Percentiles rank a stretch among this genome's conserved stretches.
These are phyloP conservation scores for Thalassiosira delicatula DNA, from an alignment of 352 stramenopile species.

Conservation along the genomic window DNA sequence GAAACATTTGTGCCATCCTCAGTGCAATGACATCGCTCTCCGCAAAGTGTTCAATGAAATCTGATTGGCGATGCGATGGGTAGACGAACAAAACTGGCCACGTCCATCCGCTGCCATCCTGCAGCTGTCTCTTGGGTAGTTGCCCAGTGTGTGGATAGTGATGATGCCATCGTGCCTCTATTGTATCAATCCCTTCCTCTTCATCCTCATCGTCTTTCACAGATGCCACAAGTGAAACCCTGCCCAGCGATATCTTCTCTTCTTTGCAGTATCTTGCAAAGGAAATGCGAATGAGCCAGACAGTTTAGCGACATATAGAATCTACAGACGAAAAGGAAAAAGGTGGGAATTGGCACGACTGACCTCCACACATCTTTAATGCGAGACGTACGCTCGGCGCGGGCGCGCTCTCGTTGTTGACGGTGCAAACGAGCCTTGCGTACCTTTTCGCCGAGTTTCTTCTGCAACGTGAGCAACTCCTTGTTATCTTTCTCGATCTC, in stretches of 20 bases:
- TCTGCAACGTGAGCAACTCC: slow-evolving; percentile 78
- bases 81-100: slow-evolving; percentile 85
- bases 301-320: too few relatives aligned
- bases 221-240: slow-evolving; percentile 76
- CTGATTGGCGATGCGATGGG: slow-evolving; percentile 81
- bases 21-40: slow-evolving; percentile 82
- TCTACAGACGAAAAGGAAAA: neutral
- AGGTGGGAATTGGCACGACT: neutral
- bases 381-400: slow-evolving; percentile 70
- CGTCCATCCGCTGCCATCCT: slow-evolving; percentile 65
- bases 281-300: neutral
- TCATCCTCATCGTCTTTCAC: slow-evolving; percentile 83
- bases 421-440: slow-evolving; percentile 68
- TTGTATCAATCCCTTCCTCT: slow-evolving; percentile 53
- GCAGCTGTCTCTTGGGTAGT: slow-evolving; percentile 50
- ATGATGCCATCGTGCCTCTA: slow-evolving; percentile 82
- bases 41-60: slow-evolving; percentile 83
- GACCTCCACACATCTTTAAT: slow-evolving; percentile 83
- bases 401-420: slow-evolving; percentile 77
- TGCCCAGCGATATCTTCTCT: slow-evolving; percentile 72
- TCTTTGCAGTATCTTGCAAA: slow-evolving; percentile 71
- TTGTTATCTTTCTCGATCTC: slow-evolving; percentile 76
- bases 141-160: slow-evolving; percentile 80
- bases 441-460: slow-evolving; percentile 70
- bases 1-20: slow-evolving; percentile 84